Percentiles rank a stretch among this genome's conserved stretches.
Evolutionary conservation across 2,329 filamentous ascomycete species (phyloP).

Genomic region (Xylaria sp.): DNA sequence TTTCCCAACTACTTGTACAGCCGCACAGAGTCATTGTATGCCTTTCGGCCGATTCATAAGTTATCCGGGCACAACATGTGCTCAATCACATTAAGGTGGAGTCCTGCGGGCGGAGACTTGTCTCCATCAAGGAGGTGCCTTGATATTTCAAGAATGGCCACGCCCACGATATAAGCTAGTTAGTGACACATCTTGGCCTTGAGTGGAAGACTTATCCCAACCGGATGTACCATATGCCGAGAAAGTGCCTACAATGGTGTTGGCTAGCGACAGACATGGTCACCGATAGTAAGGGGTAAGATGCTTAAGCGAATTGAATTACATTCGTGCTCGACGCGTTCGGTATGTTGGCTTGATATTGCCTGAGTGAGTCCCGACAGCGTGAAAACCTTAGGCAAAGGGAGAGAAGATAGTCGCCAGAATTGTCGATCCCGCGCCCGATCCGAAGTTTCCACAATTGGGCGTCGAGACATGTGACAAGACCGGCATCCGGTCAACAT

Average conservation of each 20-base stretch:
- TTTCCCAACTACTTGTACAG: not conserved
- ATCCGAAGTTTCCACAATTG: conserved; percentile 12
- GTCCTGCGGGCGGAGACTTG: not conserved
- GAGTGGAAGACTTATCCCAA: not conserved
- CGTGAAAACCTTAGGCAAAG: not conserved
- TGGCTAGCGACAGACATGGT: not conserved
- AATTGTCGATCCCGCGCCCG: not conserved
- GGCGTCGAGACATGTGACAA: conserved; percentile 12
- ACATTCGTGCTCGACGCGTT: not conserved
- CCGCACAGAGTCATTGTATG: not conserved
- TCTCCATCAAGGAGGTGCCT: not conserved
- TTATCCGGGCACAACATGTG: not conserved
- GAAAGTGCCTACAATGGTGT: not conserved
- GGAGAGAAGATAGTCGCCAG: not conserved
- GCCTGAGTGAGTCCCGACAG: not conserved
- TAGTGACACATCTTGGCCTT: not conserved
- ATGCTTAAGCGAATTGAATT: not conserved
- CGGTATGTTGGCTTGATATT: conserved; percentile 4
- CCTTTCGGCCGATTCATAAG: not conserved
- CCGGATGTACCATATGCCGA: not conserved
- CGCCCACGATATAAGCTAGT: not conserved
- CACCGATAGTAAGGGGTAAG: not conserved
- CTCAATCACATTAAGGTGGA: conserved; percentile 3
- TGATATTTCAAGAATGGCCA: not conserved
- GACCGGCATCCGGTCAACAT: conserved; percentile 1